Conservation (phyloP, 2,329 filamentous ascomycete genomes). For the Cephalotrichum gorgonifer region DNA sequence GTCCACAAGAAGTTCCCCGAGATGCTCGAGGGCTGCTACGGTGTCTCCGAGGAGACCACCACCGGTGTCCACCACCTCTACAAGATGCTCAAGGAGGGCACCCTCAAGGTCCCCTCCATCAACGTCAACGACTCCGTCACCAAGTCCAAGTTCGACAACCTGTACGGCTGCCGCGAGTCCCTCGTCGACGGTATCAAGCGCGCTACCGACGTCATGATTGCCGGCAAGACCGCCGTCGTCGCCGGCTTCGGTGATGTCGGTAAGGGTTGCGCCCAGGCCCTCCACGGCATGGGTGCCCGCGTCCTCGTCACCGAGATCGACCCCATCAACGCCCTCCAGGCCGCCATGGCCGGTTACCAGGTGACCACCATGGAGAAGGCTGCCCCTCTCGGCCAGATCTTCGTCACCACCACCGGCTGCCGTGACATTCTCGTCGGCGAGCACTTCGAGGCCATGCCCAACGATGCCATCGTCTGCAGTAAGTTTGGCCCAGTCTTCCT, state of each 20-base stretch:
- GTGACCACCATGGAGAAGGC: constrained; percentile 98
- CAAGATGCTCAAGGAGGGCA: constrained; percentile 86
- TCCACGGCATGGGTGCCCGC: constrained; percentile 93
- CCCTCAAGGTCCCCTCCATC: constrained; percentile 88
- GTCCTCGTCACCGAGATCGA: constrained; percentile 96
- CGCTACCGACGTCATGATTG: constrained; percentile 99
- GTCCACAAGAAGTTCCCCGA: constrained; percentile 98
- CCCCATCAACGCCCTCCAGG: constrained; percentile 99
- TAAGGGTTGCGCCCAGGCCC: constrained; percentile 95
- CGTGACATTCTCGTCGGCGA: constrained; percentile 87
- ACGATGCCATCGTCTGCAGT: constrained; percentile 98
- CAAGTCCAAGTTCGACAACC: constrained; percentile 99
- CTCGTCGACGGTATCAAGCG: constrained; percentile 99
- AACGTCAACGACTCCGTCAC: constrained; percentile 99
- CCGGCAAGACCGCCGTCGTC: constrained; percentile 95
- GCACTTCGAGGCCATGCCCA: constrained; percentile 93
- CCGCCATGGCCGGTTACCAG: constrained; percentile 93
- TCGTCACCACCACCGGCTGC: constrained; percentile 98
- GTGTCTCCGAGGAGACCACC: constrained; percentile 98
- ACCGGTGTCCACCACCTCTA: constrained; percentile 99
- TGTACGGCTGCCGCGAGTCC: constrained; percentile 98
- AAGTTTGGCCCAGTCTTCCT: constrained; percentile 28
- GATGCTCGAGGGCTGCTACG: constrained; percentile 96
- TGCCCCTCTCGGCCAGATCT: constrained; percentile 82
- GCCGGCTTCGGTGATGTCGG: constrained; percentile 98